Evolutionary conservation across 2,329 filamentous ascomycete species (phyloP).

Genomic region (Aspergillus tamarii): DNA sequence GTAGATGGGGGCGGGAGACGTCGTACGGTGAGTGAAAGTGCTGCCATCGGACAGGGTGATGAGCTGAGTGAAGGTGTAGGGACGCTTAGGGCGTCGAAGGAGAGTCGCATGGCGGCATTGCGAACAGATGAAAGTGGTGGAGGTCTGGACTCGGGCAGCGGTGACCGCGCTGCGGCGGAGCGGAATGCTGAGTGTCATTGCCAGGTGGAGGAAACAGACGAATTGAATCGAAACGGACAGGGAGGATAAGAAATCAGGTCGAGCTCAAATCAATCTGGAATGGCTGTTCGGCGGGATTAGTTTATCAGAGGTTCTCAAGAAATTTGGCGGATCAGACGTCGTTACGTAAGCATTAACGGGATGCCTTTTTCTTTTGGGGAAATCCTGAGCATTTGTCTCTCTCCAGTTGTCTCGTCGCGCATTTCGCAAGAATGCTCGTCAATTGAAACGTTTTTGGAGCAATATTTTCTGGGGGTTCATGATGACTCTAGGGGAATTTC

Average conservation of each 20-base stretch:
- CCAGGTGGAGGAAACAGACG: background rate
- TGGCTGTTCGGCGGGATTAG: conserved; percentile 22
- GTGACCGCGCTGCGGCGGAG: conserved; percentile 40
- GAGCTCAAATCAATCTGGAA: conserved; percentile 13
- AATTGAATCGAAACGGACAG: background rate
- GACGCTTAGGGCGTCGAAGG: conserved; percentile 82
- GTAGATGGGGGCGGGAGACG: conserved; percentile 59
- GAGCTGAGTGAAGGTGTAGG: conserved; percentile 97
- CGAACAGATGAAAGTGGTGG: conserved; percentile 50
- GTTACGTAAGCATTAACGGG: conserved; percentile 37
- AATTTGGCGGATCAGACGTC: conserved; percentile 29
- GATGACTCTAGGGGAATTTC: conserved; percentile 22
- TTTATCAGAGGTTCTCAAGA: conserved; percentile 20
- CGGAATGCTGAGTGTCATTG: conserved; percentile 41
- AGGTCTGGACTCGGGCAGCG: conserved; percentile 23
- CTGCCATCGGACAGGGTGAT: conserved; percentile 89
- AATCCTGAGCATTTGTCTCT: background rate
- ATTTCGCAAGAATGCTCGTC: background rate
- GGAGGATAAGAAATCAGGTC: conserved; percentile 1
- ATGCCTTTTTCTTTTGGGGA: conserved; percentile 6
- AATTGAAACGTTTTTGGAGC: background rate
- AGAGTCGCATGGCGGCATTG: conserved; percentile 83
- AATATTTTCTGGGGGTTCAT: conserved; percentile 15
- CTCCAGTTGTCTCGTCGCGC: background rate
- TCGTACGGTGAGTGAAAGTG: conserved; percentile 64